Evolutionary conservation across 2,329 filamentous ascomycete species (phyloP).

Genomic region (Pseudogymnoascus sp.): DNA sequence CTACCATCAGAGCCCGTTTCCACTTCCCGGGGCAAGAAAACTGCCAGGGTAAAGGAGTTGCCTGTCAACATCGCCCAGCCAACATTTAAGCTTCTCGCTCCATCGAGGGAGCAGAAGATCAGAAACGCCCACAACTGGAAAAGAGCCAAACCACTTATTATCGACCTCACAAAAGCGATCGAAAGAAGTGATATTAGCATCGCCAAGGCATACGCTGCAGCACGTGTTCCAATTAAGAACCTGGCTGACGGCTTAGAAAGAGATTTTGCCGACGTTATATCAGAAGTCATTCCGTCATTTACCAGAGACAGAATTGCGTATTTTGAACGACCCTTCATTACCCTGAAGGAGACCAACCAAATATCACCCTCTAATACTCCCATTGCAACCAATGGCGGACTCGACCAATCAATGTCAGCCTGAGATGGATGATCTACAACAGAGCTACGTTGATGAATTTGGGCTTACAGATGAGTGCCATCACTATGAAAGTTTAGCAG

Average conservation of each 20-base stretch:
- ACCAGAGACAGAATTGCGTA: background rate
- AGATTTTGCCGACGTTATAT: constrained; percentile 6
- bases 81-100: constrained; percentile 6
- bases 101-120: background rate
- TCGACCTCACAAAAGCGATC: constrained; percentile 4
- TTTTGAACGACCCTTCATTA: constrained; percentile 4
- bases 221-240: constrained; percentile 2
- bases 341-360: background rate
- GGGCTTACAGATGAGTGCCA: constrained; percentile 57
- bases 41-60: constrained; percentile 6
- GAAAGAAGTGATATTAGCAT: background rate
- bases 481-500: constrained; percentile 63
- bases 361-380: background rate
- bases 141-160: constrained; percentile 3
- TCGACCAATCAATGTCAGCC: constrained; percentile 9
- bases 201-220: constrained; percentile 2
- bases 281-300: constrained; percentile 7
- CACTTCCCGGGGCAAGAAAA: background rate
- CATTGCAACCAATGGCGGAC: background rate
- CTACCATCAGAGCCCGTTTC: background rate
- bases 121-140: constrained; percentile 4
- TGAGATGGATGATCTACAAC: background rate
- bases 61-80: background rate
- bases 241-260: background rate
- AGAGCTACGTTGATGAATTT: background rate